phyloP scores from a whole-genome alignment of 805 yeast species.

The Pichia paraexigua region DNA sequence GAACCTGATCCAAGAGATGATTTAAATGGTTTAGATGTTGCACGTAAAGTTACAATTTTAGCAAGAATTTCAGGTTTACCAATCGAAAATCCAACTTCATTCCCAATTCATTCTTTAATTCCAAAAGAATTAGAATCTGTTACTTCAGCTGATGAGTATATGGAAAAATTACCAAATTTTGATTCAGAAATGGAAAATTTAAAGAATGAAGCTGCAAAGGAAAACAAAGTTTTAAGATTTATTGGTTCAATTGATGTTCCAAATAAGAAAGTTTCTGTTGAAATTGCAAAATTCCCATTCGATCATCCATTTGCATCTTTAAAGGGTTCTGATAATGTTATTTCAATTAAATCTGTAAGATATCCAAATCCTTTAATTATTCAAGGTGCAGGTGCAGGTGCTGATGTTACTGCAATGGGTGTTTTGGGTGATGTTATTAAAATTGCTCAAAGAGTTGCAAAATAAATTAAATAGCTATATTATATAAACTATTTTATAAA shows the following conservation, averaged over 20 bases:
- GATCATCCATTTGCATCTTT: constrained; percentile 95
- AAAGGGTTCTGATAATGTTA: constrained; percentile 94
- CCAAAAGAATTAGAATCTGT: constrained; percentile 78
- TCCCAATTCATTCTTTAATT: constrained; percentile 90
- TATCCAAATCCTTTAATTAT: constrained; percentile 87
- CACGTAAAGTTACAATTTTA: constrained; percentile 93
- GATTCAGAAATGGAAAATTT: constrained; percentile 73
- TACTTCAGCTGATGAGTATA: constrained; percentile 65
- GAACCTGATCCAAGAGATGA: constrained; percentile 99
- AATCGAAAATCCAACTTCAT: constrained; percentile 81
- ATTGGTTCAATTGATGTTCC: constrained; percentile 85
- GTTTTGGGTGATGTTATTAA: constrained; percentile 90
- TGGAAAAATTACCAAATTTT: constrained; percentile 72
- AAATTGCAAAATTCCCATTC: constrained; percentile 75
- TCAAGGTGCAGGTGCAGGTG: constrained; percentile 96
- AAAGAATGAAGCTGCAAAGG: constrained; percentile 72
- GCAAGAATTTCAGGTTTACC: constrained; percentile 87
- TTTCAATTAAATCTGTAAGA: constrained; percentile 85
- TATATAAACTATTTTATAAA: background rate
- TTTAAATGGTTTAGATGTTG: constrained; percentile 95
- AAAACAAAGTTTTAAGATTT: constrained; percentile 84
- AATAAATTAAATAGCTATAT: constrained; percentile 14
- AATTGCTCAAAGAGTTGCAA: constrained; percentile 77
- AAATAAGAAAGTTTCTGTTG: constrained; percentile 67
- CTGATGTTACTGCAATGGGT: constrained; percentile 65